These are phyloP conservation scores for Plasmodium ovale DNA, from an alignment of 169 alveolate genomes.

Conservation along the genomic window DNA sequence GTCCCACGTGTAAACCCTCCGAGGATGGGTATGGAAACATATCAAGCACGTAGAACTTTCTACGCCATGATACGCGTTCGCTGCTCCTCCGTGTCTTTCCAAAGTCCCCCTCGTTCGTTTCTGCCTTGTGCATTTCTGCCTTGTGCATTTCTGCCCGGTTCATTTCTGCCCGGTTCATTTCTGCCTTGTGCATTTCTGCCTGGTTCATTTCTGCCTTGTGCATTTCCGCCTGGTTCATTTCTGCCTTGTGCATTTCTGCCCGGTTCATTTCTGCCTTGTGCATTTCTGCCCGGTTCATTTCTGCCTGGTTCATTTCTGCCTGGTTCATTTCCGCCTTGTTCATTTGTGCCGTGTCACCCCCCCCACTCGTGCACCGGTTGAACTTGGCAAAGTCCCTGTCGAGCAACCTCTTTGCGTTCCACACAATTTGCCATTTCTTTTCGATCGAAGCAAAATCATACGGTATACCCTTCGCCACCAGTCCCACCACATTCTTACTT, in stretches of 20 bases:
- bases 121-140: neutral
- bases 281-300: neutral
- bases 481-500: neutral
- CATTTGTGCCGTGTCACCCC: neutral
- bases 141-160: neutral
- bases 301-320: neutral
- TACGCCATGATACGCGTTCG: neutral
- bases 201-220: neutral
- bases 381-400: slow-evolving; percentile 45
- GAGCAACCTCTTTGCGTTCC: slow-evolving; percentile 45
- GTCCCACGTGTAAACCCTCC: slow-evolving; percentile 93
- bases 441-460: slow-evolving; percentile 34
- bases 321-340: neutral
- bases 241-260: neutral
- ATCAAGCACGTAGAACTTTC: slow-evolving; percentile 88
- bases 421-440: slow-evolving; percentile 59
- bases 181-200: neutral
- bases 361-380: neutral
- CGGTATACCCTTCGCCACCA: neutral
- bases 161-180: neutral
- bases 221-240: neutral
- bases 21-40: slow-evolving; percentile 96
- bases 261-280: neutral
- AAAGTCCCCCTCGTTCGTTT: neutral
- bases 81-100: neutral